Evolutionary conservation across 192 early-diverging fungal species (phyloP).

Genomic region (Chytriomyces hyalinus): DNA sequence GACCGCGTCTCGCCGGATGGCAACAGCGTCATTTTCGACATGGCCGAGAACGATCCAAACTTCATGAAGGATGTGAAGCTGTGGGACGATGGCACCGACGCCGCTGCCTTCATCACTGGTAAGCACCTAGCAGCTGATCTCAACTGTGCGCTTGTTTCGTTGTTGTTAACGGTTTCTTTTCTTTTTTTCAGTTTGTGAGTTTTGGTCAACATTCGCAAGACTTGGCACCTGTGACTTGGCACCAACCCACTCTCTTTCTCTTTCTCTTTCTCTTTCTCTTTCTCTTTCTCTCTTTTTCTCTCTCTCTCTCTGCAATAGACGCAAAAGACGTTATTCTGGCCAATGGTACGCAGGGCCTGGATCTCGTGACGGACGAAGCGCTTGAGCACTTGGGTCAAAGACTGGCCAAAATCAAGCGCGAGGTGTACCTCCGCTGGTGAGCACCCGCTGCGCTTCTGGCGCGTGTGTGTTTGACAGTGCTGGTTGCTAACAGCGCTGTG

Average conservation of each 20-base stretch:
- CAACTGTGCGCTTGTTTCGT: not conserved
- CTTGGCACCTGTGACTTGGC: not conserved
- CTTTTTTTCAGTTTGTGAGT: not conserved
- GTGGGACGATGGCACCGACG: constrained; percentile 56
- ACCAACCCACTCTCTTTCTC: not conserved
- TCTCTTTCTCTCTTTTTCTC: not conserved
- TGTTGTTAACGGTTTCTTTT: not conserved
- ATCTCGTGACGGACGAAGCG: constrained; percentile 16
- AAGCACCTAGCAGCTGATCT: not conserved
- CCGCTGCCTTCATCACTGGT: constrained; percentile 5
- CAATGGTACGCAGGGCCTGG: constrained; percentile 15
- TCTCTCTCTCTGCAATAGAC: not conserved
- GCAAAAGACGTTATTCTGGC: not conserved
- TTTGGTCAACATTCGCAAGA: not conserved
- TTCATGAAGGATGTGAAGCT: constrained; percentile 42
- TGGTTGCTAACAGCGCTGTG: too few relatives aligned
- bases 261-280: too few relatives aligned
- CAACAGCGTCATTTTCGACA: constrained; percentile 6
- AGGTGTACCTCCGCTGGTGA: constrained; percentile 8
- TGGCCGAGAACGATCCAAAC: constrained; percentile 12
- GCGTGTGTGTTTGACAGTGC: too few relatives aligned
- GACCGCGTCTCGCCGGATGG: not conserved
- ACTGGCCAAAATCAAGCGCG: not conserved
- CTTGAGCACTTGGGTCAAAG: not conserved
- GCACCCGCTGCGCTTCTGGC: not conserved